Percentiles rank a stretch among this genome's conserved stretches.
These are phyloP conservation scores for Clarkia xantiana DNA, from an alignment of 345 rosid species.

Conservation along the genomic window DNA sequence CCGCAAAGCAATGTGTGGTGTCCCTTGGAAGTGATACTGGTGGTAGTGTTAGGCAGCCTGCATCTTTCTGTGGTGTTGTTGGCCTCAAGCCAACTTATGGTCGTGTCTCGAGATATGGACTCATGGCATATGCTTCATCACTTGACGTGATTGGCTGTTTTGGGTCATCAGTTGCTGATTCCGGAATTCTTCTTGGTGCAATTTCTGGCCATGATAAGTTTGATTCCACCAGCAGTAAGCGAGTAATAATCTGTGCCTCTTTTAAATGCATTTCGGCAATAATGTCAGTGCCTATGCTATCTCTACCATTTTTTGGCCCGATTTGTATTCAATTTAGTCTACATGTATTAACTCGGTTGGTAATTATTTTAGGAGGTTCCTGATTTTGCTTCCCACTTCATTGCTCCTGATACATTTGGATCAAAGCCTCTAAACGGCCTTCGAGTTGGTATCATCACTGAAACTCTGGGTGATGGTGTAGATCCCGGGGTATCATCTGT, in stretches of 20 bases:
- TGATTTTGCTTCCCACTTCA: constrained; percentile 41
- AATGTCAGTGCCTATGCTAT: too few relatives aligned
- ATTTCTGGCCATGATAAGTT: constrained; percentile 66
- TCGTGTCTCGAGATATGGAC: constrained; percentile 88
- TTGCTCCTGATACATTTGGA: constrained; percentile 24
- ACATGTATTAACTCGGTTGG: too few relatives aligned
- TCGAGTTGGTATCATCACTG: constrained; percentile 68
- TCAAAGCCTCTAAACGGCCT: constrained; percentile 65
- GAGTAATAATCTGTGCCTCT: constrained; percentile 22
- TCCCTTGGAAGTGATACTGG: constrained; percentile 98
- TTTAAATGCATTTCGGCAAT: background rate
- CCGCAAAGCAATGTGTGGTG: constrained; percentile 78
- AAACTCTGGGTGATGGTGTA: constrained; percentile 69
- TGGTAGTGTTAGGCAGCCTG: constrained; percentile 96
- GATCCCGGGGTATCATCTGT: constrained; percentile 60
- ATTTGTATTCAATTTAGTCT: too few relatives aligned
- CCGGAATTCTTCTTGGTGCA: constrained; percentile 74
- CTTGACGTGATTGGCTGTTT: constrained; percentile 90
- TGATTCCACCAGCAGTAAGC: constrained; percentile 76
- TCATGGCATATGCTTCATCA: constrained; percentile 89
- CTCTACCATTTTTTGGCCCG: too few relatives aligned
- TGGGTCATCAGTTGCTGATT: constrained; percentile 72
- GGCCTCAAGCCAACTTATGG: constrained; percentile 93
- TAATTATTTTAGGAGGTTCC: constrained; percentile 47
- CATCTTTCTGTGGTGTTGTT: constrained; percentile 90